A percentile compares a stretch with the other conserved stretches of the same genome.
These are phyloP conservation scores for Neoboletus brunneissimus DNA, from an alignment of 768 basidiomycete genomes.

Conservation along the genomic window DNA sequence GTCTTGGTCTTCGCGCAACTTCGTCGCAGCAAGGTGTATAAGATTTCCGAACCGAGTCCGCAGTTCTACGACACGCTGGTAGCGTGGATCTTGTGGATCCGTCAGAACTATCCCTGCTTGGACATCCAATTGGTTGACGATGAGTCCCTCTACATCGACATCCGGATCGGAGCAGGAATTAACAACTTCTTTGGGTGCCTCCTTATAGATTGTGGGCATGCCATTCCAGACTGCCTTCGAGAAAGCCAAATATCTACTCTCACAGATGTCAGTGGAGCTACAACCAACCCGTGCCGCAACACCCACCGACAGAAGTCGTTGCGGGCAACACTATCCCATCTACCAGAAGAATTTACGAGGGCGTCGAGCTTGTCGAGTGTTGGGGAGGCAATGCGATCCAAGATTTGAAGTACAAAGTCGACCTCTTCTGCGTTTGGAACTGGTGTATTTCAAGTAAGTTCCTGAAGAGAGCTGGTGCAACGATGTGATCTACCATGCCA, in stretches of 20 bases:
- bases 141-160: conserved; percentile 64
- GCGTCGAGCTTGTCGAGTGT: conserved; percentile 63
- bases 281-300: not conserved
- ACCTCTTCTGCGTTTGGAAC: conserved; percentile 56
- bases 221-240: conserved; percentile 77
- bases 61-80: conserved; percentile 57
- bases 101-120: conserved; percentile 72
- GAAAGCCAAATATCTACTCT: conserved; percentile 60
- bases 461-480: conserved; percentile 6
- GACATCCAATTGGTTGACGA: conserved; percentile 64
- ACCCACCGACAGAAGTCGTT: conserved; percentile 83
- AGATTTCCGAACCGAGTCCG: conserved; percentile 66
- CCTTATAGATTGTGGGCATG: conserved; percentile 65
- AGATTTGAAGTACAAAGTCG: conserved; percentile 72
- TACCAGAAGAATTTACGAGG: conserved; percentile 50
- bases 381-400: conserved; percentile 66
- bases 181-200: conserved; percentile 52
- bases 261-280: conserved; percentile 1
- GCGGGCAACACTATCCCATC: conserved; percentile 64
- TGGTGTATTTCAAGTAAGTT: conserved; percentile 34
- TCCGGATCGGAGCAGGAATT: conserved; percentile 59
- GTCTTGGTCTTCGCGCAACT: conserved; percentile 57
- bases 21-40: conserved; percentile 62
- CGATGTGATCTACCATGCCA: conserved; percentile 68
- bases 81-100: conserved; percentile 71